Base-by-base conservation (phyloP, 768 basidiomycete genomes). In the Asterophora lycoperdoides region DNA sequence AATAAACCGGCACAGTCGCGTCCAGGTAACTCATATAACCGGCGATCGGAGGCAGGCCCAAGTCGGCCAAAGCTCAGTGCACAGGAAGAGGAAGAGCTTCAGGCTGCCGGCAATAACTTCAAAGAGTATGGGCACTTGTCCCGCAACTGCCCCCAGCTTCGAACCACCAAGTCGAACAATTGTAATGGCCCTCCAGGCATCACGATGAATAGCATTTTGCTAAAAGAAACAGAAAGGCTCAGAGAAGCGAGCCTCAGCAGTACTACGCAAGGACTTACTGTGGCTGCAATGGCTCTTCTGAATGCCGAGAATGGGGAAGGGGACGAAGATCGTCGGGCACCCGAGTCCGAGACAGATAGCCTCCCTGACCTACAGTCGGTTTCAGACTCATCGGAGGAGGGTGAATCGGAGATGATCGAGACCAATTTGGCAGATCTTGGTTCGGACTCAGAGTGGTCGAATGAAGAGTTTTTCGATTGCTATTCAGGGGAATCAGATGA, bases 141-240 rank as follows among this genome's bases (percentile, higher is more conserved):
- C 0, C 29, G 60, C 1, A 59, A 61, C 23, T 64, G 65, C 30
- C 65, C 62, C 9, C 20, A 57, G 13, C 35, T 17, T 1, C 56
- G 50, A 41, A 41, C 34, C 0, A 32, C 58, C 8, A 47, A 49
- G 29, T 47, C 52, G 3, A 2, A 13, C 9, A 55, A 48, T 2
- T 39, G 41, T 1, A 62, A 62, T 29, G 23, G 23, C 23, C 63
- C 63, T 3, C 63, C 61, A 3, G 63, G 63, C 14, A n/a, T 61
- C 11, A 33, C 57, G 11, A 48, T 33, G 2, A 56, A 49, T 37
- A 58, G 57, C 45, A 30, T 62, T 4, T 48, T 55, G 17, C 44
- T 54, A 2, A 38, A 33, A 0, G 23, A 42, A 8, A 48, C 47
- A n/a, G 52, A 53, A 15, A 10, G 29, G 4, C 17, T 48, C 2